Conservation (phyloP, 1,284 basidiomycete species). For the Pterulicium gracile region DNA sequence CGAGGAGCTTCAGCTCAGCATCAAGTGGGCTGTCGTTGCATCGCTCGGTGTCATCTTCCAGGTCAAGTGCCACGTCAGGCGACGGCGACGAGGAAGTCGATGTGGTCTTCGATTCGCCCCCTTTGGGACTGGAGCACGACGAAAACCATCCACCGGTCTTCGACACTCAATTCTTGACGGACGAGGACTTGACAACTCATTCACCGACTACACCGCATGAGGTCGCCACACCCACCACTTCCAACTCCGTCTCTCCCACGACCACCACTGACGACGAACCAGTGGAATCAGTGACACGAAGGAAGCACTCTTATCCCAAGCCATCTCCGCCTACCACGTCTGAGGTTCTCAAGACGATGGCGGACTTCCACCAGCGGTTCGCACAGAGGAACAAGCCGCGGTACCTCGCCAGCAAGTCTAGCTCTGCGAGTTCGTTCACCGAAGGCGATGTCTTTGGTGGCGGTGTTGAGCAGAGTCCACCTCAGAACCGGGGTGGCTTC, state of each 20-base stretch:
- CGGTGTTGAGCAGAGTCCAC: too few relatives aligned
- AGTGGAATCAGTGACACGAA: not conserved
- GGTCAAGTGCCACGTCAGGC: not conserved
- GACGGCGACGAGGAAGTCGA: not conserved
- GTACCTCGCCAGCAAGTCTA: not conserved
- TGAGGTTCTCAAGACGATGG: not conserved
- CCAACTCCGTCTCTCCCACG: not conserved
- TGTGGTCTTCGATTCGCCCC: not conserved
- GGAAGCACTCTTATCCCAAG: not conserved
- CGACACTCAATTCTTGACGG: too few relatives aligned
- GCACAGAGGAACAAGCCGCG: not conserved
- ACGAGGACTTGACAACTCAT: not conserved
- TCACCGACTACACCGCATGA: not conserved
- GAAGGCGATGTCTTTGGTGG: not conserved
- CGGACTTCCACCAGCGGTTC: not conserved
- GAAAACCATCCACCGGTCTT: not conserved
- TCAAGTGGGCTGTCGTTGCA: not conserved
- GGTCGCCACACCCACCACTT: too few relatives aligned
- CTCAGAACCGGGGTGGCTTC: too few relatives aligned
- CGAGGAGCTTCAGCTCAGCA: not conserved
- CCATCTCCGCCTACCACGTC: not conserved
- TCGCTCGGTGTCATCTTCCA: not conserved
- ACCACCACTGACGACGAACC: not conserved
- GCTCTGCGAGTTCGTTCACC: not conserved
- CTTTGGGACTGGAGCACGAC: too few relatives aligned